Base-by-base conservation (phyloP, 345 rosid species). In the Mallotus nudiflorus region DNA sequence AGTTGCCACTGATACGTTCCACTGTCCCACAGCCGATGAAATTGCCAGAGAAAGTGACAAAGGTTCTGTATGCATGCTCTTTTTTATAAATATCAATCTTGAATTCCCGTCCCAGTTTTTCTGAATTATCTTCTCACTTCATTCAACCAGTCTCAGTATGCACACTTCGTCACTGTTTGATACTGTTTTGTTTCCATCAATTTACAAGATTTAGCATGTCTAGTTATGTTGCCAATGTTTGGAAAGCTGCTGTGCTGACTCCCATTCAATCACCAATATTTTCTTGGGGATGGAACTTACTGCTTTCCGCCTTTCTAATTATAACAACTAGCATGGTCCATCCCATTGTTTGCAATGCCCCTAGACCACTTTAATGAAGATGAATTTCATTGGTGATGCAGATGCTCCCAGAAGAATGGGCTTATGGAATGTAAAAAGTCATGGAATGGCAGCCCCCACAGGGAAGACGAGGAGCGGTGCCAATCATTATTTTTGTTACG, bases 1-100 rank as follows among this genome's bases (percentile, higher is more conserved):
- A 58, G 15, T 1, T 69, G 73, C 56, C 73, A 69, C 19, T 69
- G 51, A 69, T 33, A 31, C 7, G 31, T 29, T 0, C 19, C 20
- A 5, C 22, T 4, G 15, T 57, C 42, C 22, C 19, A 57, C 40
- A 4, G 16, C 39, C 9, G 35, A 14, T 9, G 16, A 42, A 42
- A 40, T 57, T 57, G 12, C 9, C 11, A 1, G 31, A 35, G 62
- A 57, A 57, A 57, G 29, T 1, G 0, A 27, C 60, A 4, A 55
- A 55, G 60, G 60, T 55, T 55, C 60, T 1, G 0, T 27, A 55
- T 25, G 25, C 37, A 25, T 27, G 20, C 51, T 13, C 51, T 46
- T 13, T 46, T 46, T 16, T 46, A 3, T 46, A 14, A 1, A 46
- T 46, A 19, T 46, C 18, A 14, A 46, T 46, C 51, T 18, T 46